Base-by-base conservation (phyloP, 2,329 filamentous ascomycete genomes). In the Trichoderma sp. region DNA sequence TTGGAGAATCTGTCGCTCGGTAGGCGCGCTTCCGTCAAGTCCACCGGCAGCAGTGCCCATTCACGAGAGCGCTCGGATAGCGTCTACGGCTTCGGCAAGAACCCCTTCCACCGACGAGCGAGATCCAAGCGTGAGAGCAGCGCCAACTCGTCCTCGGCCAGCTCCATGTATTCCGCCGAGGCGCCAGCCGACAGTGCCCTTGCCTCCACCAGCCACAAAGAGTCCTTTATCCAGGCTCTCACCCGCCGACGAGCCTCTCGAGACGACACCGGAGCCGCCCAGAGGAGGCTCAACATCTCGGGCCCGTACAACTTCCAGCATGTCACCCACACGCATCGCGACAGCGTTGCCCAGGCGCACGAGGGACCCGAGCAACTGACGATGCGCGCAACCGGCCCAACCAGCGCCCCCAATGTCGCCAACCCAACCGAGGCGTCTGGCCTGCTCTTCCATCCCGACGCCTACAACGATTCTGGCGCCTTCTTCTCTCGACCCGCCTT, bases 241-340 rank as follows among this genome's bases (percentile, higher is more conserved):
- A 77, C 81, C 54, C 81, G 86, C 61, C 82, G 86, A 66, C 85
- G 83, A 72, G 73, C 74, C 13, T 76, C 77, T 32, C 77, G 79
- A 24, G 79, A 81, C 55, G 78, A 80, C 30, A 70, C 74, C 59
- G 64, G 39, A 14, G 60, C 63, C n/a, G 61, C 72, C 63, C 72
- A 76, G 65, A 84, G 77, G 73, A 84, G 81, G 71, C 74, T 84
- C 60, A 83, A 84, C 66, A 90, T 90, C 66, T 90, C 88, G 0
- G 84, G 81, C 1, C 88, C 88, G 3, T 90, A 88, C 77, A 89
- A 90, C 79, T 90, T 90, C 70, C 87, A 90, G 74, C 88, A 90
- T 76, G 82, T 90, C 39, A 84, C 85, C 4, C 87, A 90, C 75
- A 87, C 85, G 14, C 80, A 83, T 14, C 84, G 83, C 58, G 83